Evolutionary conservation across 192 early-diverging fungal genomes (phyloP).

Genomic region (Lobosporangium transversale): DNA sequence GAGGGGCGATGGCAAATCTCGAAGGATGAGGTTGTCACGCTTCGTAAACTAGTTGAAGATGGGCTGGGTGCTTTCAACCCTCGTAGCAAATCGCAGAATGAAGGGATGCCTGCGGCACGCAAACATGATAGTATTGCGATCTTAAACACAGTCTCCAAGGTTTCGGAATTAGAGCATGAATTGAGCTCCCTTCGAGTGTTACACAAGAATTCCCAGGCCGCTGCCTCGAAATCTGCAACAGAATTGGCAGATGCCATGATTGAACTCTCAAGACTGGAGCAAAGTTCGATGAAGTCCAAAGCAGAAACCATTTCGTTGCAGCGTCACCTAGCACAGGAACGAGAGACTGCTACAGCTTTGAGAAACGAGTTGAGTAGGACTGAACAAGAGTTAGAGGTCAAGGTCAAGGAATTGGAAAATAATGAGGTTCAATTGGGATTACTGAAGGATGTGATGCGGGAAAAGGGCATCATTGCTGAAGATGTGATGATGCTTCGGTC

Average conservation of each 20-base stretch:
- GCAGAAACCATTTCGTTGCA: slow-evolving; percentile 55
- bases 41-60: slow-evolving; percentile 57
- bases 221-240: slow-evolving; percentile 40
- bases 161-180: slow-evolving; percentile 54
- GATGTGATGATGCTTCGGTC: slow-evolving; percentile 39
- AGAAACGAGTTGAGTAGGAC: slow-evolving; percentile 46
- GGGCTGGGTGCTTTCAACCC: slow-evolving; percentile 53
- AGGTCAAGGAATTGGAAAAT: slow-evolving; percentile 60
- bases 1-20: slow-evolving; percentile 53
- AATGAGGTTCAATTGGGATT: slow-evolving; percentile 61
- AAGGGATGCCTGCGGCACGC: slow-evolving; percentile 15
- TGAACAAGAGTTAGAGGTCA: slow-evolving; percentile 52
- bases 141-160: slow-evolving; percentile 45
- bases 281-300: slow-evolving; percentile 55
- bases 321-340: slow-evolving; percentile 53
- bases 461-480: slow-evolving; percentile 58
- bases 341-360: slow-evolving; percentile 22
- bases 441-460: slow-evolving; percentile 60
- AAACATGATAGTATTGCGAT: slow-evolving; percentile 52
- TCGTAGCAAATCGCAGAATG: slow-evolving; percentile 14
- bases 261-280: slow-evolving; percentile 58
- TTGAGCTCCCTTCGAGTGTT: slow-evolving; percentile 40
- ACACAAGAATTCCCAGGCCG: slow-evolving; percentile 35
- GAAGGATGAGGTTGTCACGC: slow-evolving; percentile 54
- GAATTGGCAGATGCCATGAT: slow-evolving; percentile 57